phyloP scores from a whole-genome alignment of 371 early-diverging fungal genomes.

The Mortierella sp. region DNA sequence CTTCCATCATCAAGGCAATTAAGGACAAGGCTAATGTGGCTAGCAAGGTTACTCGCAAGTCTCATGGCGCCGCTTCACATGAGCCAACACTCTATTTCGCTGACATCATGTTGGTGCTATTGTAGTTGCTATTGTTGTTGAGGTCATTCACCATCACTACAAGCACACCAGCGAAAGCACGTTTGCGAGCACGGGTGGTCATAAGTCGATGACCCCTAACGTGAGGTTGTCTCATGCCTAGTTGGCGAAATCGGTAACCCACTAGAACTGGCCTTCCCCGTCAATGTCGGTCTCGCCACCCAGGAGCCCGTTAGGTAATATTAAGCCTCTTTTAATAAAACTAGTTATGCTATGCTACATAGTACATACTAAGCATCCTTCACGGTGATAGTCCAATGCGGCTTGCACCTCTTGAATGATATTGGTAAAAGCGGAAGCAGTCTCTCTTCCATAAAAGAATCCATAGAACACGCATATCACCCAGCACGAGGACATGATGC shows the following conservation, averaged over 20 bases:
- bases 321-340: not conserved
- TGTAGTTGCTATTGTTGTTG: not conserved
- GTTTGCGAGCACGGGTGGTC: not conserved
- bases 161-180: not conserved
- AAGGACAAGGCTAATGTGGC: constrained; percentile 62
- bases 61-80: not conserved
- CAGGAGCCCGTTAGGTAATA: constrained; percentile 32
- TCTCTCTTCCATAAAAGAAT: constrained; percentile 6
- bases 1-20: constrained; percentile 59
- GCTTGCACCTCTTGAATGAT: constrained; percentile 2
- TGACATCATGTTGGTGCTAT: not conserved
- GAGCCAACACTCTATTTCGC: not conserved
- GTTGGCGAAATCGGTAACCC: constrained; percentile 14
- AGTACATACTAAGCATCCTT: not conserved
- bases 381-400: not conserved
- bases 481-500: not conserved
- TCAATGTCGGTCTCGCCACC: constrained; percentile 1
- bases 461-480: not conserved
- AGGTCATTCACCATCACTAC: not conserved
- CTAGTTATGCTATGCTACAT: not conserved
- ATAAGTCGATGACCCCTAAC: constrained; percentile 16
- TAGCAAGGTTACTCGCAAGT: constrained; percentile 40
- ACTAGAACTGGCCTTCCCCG: not conserved
- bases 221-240: constrained; percentile 10
- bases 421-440: not conserved